Base-by-base conservation (phyloP, 2,329 filamentous ascomycete species). In the Diaporthe sp. region DNA sequence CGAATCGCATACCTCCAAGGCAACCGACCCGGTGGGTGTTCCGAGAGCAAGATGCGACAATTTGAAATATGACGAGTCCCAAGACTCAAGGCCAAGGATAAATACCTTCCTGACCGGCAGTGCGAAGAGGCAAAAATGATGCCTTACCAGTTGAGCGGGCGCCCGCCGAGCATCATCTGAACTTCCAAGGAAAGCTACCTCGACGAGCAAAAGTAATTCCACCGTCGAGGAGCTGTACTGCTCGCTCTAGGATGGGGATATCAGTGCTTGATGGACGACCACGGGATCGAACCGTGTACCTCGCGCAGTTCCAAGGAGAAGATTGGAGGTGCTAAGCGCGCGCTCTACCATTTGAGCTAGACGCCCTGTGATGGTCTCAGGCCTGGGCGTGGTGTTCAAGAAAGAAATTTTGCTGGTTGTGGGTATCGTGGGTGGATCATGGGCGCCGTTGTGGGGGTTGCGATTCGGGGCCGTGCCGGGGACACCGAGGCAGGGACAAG, bases 281-380 rank as follows among this genome's bases (percentile, higher is more conserved):
- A 72, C 57, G 70, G 70, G 57, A 72, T 72, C 70, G 70, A 72
- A 72, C 70, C 70, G 57, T 72, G 57, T 54, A 64, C 70, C 70
- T 72, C 70, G 70, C 60, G 70, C 70, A 72, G 17, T 42, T 40
- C 8, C 4, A 17, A 64, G 9, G 47, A 47, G 57, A 30, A 42
- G 47, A 25, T 40, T n/a, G n/a, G n/a, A 4, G 42, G 25, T 72
- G 70, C 70, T 72, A 72, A 72, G 70, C 70, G 60, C 70, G 70
- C 70, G 70, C 70, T 72, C 70, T 72, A 72, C 70, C 70, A 72
- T 64, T 52, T 72, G 70, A 72, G 70, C 70, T 72, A 72, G 70
- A 72, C 70, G 70, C 70, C 57, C 70, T 33, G n/a, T 54, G 47
- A 68, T 68, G 64, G 1, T 40, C 8, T 5, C 17, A 4, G 33